A percentile compares a stretch with the other conserved stretches of the same genome.
Conservation (phyloP, 2,329 filamentous ascomycete species). For the Fusarium paranaense region DNA sequence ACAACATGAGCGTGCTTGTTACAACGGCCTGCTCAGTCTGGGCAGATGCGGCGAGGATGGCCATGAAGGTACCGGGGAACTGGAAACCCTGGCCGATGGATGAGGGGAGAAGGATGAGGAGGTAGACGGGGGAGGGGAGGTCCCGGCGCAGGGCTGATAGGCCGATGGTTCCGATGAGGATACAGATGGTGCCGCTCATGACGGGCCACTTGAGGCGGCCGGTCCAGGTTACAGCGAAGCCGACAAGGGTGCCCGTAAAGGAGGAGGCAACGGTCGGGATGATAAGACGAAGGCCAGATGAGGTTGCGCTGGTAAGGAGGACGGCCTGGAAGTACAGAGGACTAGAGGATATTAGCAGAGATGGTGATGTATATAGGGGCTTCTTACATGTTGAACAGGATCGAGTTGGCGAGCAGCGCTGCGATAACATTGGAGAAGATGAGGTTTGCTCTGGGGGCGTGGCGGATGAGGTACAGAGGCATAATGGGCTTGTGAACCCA, state of each 20-base stretch:
- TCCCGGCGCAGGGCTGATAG: conserved; percentile 63
- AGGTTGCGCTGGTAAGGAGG: conserved; percentile 75
- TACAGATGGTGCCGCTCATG: conserved; percentile 59
- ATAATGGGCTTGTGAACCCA: conserved; percentile 67
- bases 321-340: conserved; percentile 84
- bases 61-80: conserved; percentile 73
- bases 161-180: conserved; percentile 62
- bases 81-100: conserved; percentile 72
- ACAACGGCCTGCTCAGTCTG: conserved; percentile 75
- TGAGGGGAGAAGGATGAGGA: conserved; percentile 67
- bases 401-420: conserved; percentile 64
- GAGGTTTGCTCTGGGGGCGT: conserved; percentile 66
- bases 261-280: conserved; percentile 70
- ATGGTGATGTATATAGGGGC: neutral
- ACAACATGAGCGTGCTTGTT: conserved; percentile 77
- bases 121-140: conserved; percentile 64
- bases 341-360: conserved; percentile 47
- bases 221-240: conserved; percentile 71
- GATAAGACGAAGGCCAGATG: conserved; percentile 78
- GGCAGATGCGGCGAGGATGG: conserved; percentile 68
- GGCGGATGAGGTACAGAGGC: conserved; percentile 65
- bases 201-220: conserved; percentile 71
- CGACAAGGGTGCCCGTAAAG: conserved; percentile 65
- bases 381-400: conserved; percentile 69
- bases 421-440: conserved; percentile 67